phyloP scores from a whole-genome alignment of 164 flowering plant species.

The Litsea cubeba region DNA sequence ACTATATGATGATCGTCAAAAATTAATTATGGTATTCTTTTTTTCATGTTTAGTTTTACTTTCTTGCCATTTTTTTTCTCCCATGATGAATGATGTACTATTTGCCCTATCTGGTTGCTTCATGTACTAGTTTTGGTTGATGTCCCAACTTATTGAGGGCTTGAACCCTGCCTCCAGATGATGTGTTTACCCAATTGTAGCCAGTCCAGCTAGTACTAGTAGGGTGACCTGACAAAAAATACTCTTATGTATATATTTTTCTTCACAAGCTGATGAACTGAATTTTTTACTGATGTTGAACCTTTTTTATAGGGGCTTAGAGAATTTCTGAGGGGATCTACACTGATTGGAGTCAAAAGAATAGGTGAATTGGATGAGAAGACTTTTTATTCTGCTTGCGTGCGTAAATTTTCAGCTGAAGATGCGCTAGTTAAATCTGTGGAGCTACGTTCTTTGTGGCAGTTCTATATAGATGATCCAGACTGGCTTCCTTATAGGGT shows the following conservation, averaged over 20 bases:
- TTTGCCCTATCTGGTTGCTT: too few relatives aligned
- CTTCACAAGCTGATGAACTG: not conserved
- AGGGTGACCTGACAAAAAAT: too few relatives aligned
- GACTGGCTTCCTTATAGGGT: conserved; percentile 77
- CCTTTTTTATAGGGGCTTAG: conserved; percentile 42
- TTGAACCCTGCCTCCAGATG: too few relatives aligned
- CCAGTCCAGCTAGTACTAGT: too few relatives aligned
- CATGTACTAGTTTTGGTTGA: too few relatives aligned
- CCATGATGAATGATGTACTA: not conserved
- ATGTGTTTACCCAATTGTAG: too few relatives aligned
- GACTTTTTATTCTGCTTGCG: conserved; percentile 57
- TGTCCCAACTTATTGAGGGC: too few relatives aligned
- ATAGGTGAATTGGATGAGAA: conserved; percentile 10
- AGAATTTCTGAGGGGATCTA: conserved; percentile 10
- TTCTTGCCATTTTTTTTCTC: not conserved
- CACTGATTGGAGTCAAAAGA: not conserved
- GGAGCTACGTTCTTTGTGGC: conserved; percentile 71
- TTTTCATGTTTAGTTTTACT: not conserved
- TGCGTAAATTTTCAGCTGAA: conserved; percentile 41
- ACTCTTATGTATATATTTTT: too few relatives aligned
- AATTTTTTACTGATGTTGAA: not conserved
- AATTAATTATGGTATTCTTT: not conserved
- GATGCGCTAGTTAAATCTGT: conserved; percentile 50
- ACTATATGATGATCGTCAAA: not conserved
- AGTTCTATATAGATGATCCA: conserved; percentile 56